A percentile compares a stretch with the other conserved stretches of the same genome.
Evolutionary conservation across 768 basidiomycete genomes (phyloP).

Genomic region (Inosperma sp.): DNA sequence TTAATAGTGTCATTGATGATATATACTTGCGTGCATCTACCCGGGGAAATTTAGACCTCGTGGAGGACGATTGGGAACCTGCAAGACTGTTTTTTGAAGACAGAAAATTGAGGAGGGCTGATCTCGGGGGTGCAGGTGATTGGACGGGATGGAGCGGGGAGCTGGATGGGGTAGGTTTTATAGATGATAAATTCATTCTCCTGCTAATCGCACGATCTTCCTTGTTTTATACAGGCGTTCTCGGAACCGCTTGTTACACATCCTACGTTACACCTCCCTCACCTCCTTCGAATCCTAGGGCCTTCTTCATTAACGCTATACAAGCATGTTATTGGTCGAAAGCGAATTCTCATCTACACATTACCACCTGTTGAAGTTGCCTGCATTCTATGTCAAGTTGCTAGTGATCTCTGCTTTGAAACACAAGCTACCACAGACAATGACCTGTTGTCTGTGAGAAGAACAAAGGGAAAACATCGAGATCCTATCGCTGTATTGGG

Average conservation of each 20-base stretch:
- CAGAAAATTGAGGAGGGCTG: constrained; percentile 45
- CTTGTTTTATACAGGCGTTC: too few species aligned
- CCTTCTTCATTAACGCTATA: constrained; percentile 75
- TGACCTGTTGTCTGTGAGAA: not conserved
- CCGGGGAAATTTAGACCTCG: constrained; percentile 41
- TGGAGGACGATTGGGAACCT: constrained; percentile 58
- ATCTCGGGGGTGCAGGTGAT: constrained; percentile 52
- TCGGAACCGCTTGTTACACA: constrained; percentile 30
- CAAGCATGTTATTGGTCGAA: constrained; percentile 72
- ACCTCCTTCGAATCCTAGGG: constrained; percentile 71
- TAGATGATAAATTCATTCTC: too few species aligned
- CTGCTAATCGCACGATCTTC: too few species aligned
- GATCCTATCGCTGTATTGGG: constrained; percentile 68
- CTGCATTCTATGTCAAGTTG: constrained; percentile 70
- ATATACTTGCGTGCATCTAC: constrained; percentile 43
- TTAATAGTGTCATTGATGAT: constrained; percentile 53
- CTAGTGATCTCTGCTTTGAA: constrained; percentile 48
- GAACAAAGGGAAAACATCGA: constrained; percentile 38
- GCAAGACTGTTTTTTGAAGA: constrained; percentile 62
- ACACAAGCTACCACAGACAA: constrained; percentile 25
- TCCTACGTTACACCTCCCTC: constrained; percentile 69
- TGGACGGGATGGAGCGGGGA: constrained; percentile 72
- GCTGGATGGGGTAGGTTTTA: constrained; percentile 47
- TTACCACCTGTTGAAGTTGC: constrained; percentile 76
- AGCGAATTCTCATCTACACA: constrained; percentile 75